These are phyloP conservation scores for Erodium texanum DNA, from an alignment of 441 rosid genomes.

Conservation along the genomic window DNA sequence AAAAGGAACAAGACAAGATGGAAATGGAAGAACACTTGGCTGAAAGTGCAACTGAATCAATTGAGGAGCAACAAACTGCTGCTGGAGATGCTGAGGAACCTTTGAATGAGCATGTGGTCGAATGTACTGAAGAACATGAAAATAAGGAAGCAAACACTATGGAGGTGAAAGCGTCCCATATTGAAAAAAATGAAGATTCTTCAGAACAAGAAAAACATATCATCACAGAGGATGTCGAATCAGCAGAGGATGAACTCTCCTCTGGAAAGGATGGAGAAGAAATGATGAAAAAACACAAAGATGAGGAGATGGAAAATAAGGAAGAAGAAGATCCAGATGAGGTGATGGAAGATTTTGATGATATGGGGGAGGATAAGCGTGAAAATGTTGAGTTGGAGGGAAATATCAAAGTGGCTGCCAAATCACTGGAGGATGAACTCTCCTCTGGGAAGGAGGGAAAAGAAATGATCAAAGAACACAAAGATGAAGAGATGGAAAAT, in stretches of 20 bases:
- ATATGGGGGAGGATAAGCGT: too few relatives aligned
- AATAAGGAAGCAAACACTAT: constrained; percentile 11
- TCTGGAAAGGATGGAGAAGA: constrained; percentile 15
- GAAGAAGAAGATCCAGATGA: too few relatives aligned
- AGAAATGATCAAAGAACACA: too few relatives aligned
- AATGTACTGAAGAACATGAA: too few relatives aligned
- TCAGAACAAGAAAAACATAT: constrained; percentile 14
- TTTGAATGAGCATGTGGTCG: constrained; percentile 18
- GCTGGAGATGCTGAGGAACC: constrained; percentile 19
- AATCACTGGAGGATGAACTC: too few relatives aligned
- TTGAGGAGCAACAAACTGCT: constrained; percentile 21
- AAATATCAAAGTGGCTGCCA: too few relatives aligned
- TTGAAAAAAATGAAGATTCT: constrained; percentile 16
- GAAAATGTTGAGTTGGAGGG: too few relatives aligned
- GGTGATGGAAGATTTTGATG: too few relatives aligned
- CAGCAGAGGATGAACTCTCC: constrained; percentile 14
- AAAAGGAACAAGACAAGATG: constrained; percentile 1
- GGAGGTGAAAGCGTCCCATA: constrained; percentile 18
- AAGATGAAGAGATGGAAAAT: too few relatives aligned
- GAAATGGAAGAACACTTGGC: constrained; percentile 12
- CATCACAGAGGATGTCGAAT: constrained; percentile 9
- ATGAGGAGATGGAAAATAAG: constrained; percentile 13
- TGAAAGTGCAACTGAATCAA: constrained; percentile 6
- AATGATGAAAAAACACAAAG: constrained; percentile 8
- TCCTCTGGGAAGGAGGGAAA: too few relatives aligned